These are phyloP conservation scores for Radiomyces spectabilis DNA, from an alignment of 192 early-diverging fungal genomes.

Conservation along the genomic window DNA sequence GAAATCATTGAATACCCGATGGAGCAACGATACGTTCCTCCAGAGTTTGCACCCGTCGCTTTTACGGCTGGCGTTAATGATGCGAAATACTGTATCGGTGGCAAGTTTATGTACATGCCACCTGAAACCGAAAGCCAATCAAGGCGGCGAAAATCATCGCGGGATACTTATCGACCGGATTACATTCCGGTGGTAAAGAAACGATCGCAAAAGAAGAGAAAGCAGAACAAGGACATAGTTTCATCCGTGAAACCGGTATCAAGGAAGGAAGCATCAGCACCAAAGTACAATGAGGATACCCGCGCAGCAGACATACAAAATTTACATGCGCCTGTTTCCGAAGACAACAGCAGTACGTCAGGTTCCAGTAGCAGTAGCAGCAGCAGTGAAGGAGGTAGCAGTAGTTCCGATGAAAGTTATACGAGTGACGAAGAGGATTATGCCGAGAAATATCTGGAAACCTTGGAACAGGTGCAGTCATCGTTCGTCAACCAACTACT, in stretches of 20 bases:
- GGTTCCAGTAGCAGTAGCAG: conserved; percentile 2
- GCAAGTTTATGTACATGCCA: conserved; percentile 26
- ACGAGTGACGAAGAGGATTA: background rate
- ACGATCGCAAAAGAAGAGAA: conserved; percentile 7
- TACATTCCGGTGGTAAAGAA: conserved; percentile 17
- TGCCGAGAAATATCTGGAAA: no score
- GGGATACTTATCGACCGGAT: conserved; percentile 22
- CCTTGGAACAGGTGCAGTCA: no score
- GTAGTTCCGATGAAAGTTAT: background rate
- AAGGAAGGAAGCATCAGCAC: background rate
- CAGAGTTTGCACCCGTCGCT: conserved; percentile 23
- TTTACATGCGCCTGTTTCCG: no score
- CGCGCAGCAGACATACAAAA: background rate
- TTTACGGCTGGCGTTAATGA: conserved; percentile 16
- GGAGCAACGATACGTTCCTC: conserved; percentile 14
- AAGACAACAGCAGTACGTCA: background rate
- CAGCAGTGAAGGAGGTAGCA: background rate
- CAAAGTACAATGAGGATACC: conserved; percentile 1
- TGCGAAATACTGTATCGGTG: conserved; percentile 30
- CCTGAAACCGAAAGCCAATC: background rate
- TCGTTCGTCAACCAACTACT: background rate
- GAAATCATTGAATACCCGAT: background rate
- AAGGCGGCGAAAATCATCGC: background rate
- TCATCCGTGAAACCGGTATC: background rate
- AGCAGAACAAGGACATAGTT: background rate